phyloP scores from a whole-genome alignment of 2,329 filamentous ascomycete species.

The Colletotrichum lentis region DNA sequence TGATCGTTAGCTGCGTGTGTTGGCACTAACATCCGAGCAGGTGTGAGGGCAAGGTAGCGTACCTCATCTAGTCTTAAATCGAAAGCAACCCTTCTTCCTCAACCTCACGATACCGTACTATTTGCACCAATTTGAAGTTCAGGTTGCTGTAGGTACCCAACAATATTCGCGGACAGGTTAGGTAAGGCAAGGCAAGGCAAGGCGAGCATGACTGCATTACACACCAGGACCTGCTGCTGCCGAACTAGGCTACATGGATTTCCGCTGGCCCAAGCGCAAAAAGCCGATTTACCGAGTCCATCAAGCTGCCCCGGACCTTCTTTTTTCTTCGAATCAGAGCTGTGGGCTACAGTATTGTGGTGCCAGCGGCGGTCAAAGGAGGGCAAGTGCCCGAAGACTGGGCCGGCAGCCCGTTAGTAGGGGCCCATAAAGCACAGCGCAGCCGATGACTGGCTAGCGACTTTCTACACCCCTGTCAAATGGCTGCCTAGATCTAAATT shows the following conservation, averaged over 20 bases:
- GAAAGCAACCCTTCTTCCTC: no score
- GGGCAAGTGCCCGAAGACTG: constrained; percentile 17
- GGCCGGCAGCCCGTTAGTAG: background rate
- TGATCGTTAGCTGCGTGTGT: constrained; percentile 19
- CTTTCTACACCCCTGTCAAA: background rate
- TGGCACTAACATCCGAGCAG: constrained; percentile 15
- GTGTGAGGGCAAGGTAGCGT: constrained; percentile 7
- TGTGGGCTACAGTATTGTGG: background rate
- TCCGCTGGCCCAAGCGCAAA: background rate
- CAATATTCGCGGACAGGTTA: background rate
- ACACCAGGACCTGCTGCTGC: background rate
- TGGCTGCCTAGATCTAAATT: constrained; percentile 28
- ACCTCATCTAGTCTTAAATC: background rate
- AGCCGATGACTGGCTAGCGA: no score
- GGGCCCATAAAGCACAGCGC: no score
- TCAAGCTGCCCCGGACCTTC: constrained; percentile 10
- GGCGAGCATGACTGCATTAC: background rate
- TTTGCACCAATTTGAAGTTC: no score
- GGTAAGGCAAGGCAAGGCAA: background rate
- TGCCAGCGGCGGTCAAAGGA: background rate
- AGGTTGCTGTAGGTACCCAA: no score
- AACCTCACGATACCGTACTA: no score
- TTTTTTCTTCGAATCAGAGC: constrained; percentile 21
- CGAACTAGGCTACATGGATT: constrained; percentile 2
- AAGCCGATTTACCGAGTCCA: constrained; percentile 34